Percentiles rank a stretch among this genome's conserved stretches.
phyloP scores from a whole-genome alignment of 2,329 filamentous ascomycete species.

The Aspergillus neotritici region DNA sequence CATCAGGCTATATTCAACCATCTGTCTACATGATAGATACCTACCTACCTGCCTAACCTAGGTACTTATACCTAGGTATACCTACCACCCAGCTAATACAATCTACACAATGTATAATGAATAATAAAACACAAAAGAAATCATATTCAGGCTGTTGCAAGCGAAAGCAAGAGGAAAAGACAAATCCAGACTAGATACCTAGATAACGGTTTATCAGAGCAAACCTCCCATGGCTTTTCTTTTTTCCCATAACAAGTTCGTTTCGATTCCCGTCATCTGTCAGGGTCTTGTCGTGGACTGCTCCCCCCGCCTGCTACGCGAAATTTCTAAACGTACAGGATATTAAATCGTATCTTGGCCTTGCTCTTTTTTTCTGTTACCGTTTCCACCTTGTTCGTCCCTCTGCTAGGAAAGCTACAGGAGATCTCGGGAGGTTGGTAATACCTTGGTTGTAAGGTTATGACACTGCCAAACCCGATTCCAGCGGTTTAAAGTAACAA shows the following conservation, averaged over 20 bases:
- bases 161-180: conserved; percentile 14
- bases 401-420: conserved; percentile 20
- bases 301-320: conserved; percentile 25
- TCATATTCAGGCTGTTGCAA: conserved; percentile 26
- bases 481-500: conserved; percentile 27
- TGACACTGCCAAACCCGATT: conserved; percentile 15
- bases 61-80: too few relatives aligned
- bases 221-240: too few relatives aligned
- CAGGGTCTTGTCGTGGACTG: conserved; percentile 21
- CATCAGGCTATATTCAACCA: too few relatives aligned
- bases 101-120: too few relatives aligned
- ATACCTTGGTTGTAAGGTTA: conserved; percentile 16
- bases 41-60: too few relatives aligned
- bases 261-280: too few relatives aligned
- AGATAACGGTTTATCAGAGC: not conserved
- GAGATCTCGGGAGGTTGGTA: not conserved
- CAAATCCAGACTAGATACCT: conserved; percentile 21
- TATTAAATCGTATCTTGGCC: conserved; percentile 35
- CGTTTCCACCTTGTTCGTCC: conserved; percentile 17
- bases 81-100: too few relatives aligned
- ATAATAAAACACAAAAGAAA: conserved; percentile 28
- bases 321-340: conserved; percentile 40
- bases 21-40: too few relatives aligned
- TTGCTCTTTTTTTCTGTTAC: conserved; percentile 17
- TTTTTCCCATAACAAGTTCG: too few relatives aligned